Evolutionary conservation across 2,329 filamentous ascomycete genomes (phyloP).

Genomic region (Aspergillus ustus): DNA sequence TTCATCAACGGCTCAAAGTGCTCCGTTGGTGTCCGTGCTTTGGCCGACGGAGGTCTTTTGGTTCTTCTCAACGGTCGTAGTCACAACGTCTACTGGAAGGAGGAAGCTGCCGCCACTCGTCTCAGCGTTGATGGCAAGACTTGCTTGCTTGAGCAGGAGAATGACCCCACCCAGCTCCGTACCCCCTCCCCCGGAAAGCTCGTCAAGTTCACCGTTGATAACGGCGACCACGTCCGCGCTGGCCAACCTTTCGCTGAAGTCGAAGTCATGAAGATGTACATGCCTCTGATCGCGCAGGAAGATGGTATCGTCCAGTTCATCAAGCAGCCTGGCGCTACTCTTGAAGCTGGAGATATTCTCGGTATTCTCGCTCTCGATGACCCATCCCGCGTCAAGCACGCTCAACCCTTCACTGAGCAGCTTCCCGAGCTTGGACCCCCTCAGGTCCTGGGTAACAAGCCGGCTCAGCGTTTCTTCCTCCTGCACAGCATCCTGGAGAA

Average conservation of each 20-base stretch:
- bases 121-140: conserved; percentile 98
- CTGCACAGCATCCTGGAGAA: conserved; percentile 79
- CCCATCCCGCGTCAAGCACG: conserved; percentile 94
- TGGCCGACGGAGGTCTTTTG: conserved; percentile 91
- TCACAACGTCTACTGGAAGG: conserved; percentile 99
- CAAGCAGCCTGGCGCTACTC: conserved; percentile 97
- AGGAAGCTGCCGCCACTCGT: conserved; percentile 94
- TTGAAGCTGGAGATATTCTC: conserved; percentile 97
- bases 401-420: conserved; percentile 88
- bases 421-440: conserved; percentile 85
- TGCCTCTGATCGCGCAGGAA: conserved; percentile 93
- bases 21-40: conserved; percentile 85
- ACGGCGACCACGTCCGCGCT: conserved; percentile 88
- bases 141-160: conserved; percentile 96
- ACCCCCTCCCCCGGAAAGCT: conserved; percentile 96
- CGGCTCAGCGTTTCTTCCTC: conserved; percentile 81
- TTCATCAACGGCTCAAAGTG: conserved; percentile 99
- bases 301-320: conserved; percentile 97
- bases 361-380: conserved; percentile 95
- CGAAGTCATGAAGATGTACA: conserved; percentile 99
- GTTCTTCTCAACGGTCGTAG: conserved; percentile 89
- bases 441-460: conserved; percentile 86
- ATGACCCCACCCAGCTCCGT: conserved; percentile 94
- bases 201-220: conserved; percentile 96
- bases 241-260: conserved; percentile 95